Percentiles rank a stretch among this genome's conserved stretches.
phyloP scores from a whole-genome alignment of 2,329 filamentous ascomycete genomes.

The Dendryphion nanum region DNA sequence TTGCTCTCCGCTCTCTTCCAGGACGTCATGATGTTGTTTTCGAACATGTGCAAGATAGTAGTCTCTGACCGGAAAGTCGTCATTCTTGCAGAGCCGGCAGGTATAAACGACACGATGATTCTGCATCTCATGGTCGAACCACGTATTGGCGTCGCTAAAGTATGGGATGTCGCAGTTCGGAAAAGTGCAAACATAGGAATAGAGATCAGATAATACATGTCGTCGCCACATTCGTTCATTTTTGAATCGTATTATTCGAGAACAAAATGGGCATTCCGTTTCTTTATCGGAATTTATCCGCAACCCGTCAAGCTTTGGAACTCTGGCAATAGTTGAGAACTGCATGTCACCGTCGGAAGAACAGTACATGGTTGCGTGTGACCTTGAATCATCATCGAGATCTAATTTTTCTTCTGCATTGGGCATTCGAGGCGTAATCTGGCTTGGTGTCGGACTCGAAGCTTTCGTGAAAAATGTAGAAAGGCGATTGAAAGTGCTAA shows the following conservation, averaged over 20 bases:
- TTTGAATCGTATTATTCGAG: slow-evolving; percentile 11
- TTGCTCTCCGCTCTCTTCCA: slow-evolving; percentile 5
- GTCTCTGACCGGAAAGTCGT: slow-evolving; percentile 1
- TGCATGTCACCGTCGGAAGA: slow-evolving; percentile 11
- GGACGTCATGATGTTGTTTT: slow-evolving; percentile 6
- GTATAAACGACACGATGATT: slow-evolving; percentile 11
- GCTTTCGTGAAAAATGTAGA: slow-evolving; percentile 17
- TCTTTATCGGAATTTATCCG: slow-evolving; percentile 5
- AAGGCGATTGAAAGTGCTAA: background rate
- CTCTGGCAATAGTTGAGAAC: slow-evolving; percentile 1
- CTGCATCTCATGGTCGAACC: slow-evolving; percentile 19
- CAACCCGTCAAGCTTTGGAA: slow-evolving; percentile 13
- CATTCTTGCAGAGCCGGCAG: slow-evolving; percentile 10
- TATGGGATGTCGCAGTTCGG: slow-evolving; percentile 8
- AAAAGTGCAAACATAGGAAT: slow-evolving; percentile 17
- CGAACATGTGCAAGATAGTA: slow-evolving; percentile 10
- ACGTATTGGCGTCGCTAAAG: slow-evolving; percentile 15
- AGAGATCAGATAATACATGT: slow-evolving; percentile 18
- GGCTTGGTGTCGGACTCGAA: slow-evolving; percentile 7
- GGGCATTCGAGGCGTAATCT: slow-evolving; percentile 8
- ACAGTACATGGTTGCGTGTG: slow-evolving; percentile 13
- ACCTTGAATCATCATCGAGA: slow-evolving; percentile 9
- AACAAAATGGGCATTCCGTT: slow-evolving; percentile 19
- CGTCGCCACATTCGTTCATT: slow-evolving; percentile 9
- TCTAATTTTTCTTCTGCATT: slow-evolving; percentile 8